A percentile compares a stretch with the other conserved stretches of the same genome.
phyloP scores from a whole-genome alignment of 768 basidiomycete genomes.

The Auriscalpium orientale region DNA sequence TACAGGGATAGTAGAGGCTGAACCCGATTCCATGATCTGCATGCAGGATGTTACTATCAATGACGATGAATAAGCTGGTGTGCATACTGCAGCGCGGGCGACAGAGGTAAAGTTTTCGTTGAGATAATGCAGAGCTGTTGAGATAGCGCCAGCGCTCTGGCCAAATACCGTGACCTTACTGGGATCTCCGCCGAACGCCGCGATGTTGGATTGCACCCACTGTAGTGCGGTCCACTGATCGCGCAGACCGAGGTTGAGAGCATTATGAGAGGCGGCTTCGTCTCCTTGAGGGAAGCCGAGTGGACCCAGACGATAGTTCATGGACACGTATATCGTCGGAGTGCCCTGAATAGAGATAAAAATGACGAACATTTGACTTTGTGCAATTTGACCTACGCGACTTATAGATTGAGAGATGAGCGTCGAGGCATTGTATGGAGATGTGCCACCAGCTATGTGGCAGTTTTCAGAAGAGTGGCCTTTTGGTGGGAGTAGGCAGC shows the following conservation, averaged over 20 bases:
- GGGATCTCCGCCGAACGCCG: constrained; percentile 24
- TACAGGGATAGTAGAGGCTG: constrained; percentile 22
- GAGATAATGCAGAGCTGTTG: constrained; percentile 23
- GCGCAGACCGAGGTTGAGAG: constrained; percentile 37
- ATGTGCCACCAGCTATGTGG: neutral
- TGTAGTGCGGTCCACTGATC: constrained; percentile 31
- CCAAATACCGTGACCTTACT: constrained; percentile 30
- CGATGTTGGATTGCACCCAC: constrained; percentile 24
- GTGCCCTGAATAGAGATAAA: constrained; percentile 2
- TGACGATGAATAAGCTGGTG: neutral
- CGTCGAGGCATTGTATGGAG: neutral
- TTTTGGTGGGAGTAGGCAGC: neutral
- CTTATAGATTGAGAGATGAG: constrained; percentile 7
- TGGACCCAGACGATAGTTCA: constrained; percentile 45
- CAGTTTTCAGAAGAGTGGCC: neutral
- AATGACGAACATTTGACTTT: neutral
- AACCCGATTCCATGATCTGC: constrained; percentile 39
- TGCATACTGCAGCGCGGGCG: constrained; percentile 18
- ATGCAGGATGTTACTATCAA: constrained; percentile 6
- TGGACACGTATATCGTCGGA: constrained; percentile 36
- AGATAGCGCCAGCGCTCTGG: constrained; percentile 33
- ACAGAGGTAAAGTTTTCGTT: constrained; percentile 19
- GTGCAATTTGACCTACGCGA: constrained; percentile 1
- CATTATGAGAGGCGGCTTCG: constrained; percentile 31
- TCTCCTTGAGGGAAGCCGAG: constrained; percentile 40